Base-by-base conservation (phyloP, 2,329 filamentous ascomycete species). In the Biscogniauxia marginata region DNA sequence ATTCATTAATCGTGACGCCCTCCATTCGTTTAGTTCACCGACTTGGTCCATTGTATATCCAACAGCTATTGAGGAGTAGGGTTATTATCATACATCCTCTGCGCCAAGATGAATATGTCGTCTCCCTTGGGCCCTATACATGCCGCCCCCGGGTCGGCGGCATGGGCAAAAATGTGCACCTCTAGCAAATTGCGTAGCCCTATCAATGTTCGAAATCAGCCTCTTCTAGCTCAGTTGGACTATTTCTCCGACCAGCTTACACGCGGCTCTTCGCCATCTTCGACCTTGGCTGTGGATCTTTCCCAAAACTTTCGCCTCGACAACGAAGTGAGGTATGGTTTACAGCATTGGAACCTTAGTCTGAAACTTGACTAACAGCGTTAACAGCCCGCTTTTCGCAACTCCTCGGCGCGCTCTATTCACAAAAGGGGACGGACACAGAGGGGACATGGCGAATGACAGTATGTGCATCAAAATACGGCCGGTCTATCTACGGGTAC, bases 301-400 rank as follows among this genome's bases (percentile, higher is more conserved):
- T 97, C 93, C 56, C 92, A 96, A 72, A 99, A 98, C 79, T 96
- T 98, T 73, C 90, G 93, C 71, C 90, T 98, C 72, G 93, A 97
- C 75, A 91, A 76, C 59, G 81, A 85, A 54, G 73, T 89, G 70
- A 97, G 93, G 93, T 97, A 80, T 65, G 83, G 77, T 58, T 53
- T 64, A 21, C 19, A 72, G 64, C 68, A 63, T 68, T 46, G 18
- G 47, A 25, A 44, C 13, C 22, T 44, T 2, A 30, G 9, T 8
- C 6, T 9, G 20, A 19, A 44, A 48, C 22, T 25, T 50, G 54
- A 51, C 62, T 68, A 52, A 67, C 51, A 43, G 23, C 8, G 4
- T 74, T 1, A 39, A 39, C 6, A 96, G 91, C 74, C 91, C 91
- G 30, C 87, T 90, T 73, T 82, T 93, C 64, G 88, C 88, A 11